phyloP scores from a whole-genome alignment of 1,284 basidiomycete species.

The Sanghuangporus baumii region DNA sequence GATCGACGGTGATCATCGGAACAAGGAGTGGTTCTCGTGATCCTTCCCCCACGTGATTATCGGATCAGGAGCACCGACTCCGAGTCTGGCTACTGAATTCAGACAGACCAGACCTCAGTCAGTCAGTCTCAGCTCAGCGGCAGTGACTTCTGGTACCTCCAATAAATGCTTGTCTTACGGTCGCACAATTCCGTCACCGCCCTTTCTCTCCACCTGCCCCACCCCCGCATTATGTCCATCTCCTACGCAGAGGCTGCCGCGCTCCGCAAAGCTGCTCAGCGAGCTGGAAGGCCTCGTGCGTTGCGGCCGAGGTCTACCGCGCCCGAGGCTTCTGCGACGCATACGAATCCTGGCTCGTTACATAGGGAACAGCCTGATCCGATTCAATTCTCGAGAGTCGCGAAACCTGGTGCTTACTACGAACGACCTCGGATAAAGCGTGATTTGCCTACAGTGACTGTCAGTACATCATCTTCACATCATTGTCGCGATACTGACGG shows the following conservation, averaged over 20 bases:
- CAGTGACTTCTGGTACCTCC: background rate
- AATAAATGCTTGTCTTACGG: slow-evolving; percentile 11
- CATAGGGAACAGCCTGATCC: slow-evolving; percentile 8
- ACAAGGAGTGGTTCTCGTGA: background rate
- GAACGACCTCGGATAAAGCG: slow-evolving; percentile 15
- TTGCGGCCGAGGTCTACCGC: background rate
- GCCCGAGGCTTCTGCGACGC: slow-evolving; percentile 2
- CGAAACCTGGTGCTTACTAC: slow-evolving; percentile 16
- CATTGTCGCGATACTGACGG: background rate
- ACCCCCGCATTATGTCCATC: slow-evolving; percentile 11
- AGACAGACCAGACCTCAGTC: too few species aligned
- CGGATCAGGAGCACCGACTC: background rate
- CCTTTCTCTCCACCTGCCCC: background rate
- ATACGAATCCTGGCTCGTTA: background rate
- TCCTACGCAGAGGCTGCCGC: slow-evolving; percentile 14
- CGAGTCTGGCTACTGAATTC: background rate
- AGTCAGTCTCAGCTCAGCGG: too few species aligned
- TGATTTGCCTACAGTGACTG: slow-evolving; percentile 14
- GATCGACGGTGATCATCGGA: background rate
- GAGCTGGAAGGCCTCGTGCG: background rate
- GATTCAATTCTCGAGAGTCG: slow-evolving; percentile 3
- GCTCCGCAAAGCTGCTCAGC: slow-evolving; percentile 15
- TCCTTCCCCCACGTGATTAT: background rate
- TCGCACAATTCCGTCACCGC: background rate
- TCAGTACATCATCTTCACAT: background rate